Base-by-base conservation (phyloP, 176 grass and related monocot genomes). In the Oryza brachyantha region DNA sequence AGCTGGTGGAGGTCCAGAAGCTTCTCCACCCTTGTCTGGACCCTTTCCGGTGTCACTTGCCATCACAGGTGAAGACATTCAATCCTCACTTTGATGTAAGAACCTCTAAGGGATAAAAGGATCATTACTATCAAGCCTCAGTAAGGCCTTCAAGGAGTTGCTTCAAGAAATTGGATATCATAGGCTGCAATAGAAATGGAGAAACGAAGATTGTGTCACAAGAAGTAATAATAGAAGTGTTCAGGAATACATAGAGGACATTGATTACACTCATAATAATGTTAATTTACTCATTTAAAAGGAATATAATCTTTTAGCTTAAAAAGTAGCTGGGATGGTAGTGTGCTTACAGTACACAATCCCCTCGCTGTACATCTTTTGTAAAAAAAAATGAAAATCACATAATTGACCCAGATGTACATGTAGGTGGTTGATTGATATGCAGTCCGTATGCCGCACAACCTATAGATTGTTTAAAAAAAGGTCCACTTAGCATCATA, bases 1-100 rank as follows among this genome's bases (percentile, higher is more conserved):
- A 86, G 61, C 72, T 74, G 64, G 6, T 19, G 67, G 29, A 46
- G 35, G 60, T 84, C 85, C 77, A 74, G 83, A 48, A 75, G 69
- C 66, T 61, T 91, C 83, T 25, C 61, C 88, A 77, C n/a, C 64
- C 55, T 80, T 86, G 50, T 81, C 83, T 21, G 79, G 35, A 81
- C 38, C 72, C 77, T 86, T 90, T 62, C 76, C 85, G 17, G 86
- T 86, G 13, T 78, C 76, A 24, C 79, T 88, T 68, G 88, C 14
- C 91, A 93, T 86, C 31, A 67, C 58, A 3, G 61, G 29, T 52
- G 65, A 81, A 66, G 67, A 88, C 73, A 68, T 63, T 58, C 70
- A 81, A 73, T 73, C 46, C 76, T 72, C 66, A 77, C 63, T 86
- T 34, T 63, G 17, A 61, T 76, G 64, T 50, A 41, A 60, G 75